phyloP scores from a whole-genome alignment of 2,329 filamentous ascomycete species.

The Pyrenochaeta sp. region DNA sequence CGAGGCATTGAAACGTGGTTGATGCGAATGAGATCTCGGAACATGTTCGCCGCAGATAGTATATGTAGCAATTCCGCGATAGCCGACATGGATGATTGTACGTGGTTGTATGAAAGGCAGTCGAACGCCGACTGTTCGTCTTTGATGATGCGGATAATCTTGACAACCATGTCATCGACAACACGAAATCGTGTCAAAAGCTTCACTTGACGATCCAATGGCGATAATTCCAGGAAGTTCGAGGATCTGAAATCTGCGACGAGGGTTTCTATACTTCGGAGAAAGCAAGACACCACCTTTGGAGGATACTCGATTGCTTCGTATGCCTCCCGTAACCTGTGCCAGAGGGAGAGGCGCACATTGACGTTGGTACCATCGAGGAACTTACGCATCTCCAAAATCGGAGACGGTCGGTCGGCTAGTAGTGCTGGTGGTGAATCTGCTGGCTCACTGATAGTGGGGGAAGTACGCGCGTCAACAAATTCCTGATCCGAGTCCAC shows the following conservation, averaged over 20 bases:
- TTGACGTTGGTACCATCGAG: slow-evolving; percentile 82
- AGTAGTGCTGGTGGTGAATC: slow-evolving; percentile 10
- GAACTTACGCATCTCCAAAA: slow-evolving; percentile 86
- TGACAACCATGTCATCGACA: slow-evolving; percentile 78
- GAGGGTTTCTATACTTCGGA: slow-evolving; percentile 87
- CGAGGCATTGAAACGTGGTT: slow-evolving; percentile 72
- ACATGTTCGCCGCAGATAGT: slow-evolving; percentile 80
- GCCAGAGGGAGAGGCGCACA: slow-evolving; percentile 87
- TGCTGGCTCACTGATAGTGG: slow-evolving; percentile 12
- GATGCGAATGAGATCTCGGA: slow-evolving; percentile 85
- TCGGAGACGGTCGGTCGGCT: slow-evolving; percentile 33
- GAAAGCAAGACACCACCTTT: slow-evolving; percentile 86
- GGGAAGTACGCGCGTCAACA: slow-evolving; percentile 16
- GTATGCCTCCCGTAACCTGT: slow-evolving; percentile 89
- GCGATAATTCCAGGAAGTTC: slow-evolving; percentile 63
- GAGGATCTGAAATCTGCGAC: slow-evolving; percentile 72
- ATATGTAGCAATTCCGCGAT: slow-evolving; percentile 76
- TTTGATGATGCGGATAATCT: slow-evolving; percentile 71
- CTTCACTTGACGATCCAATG: slow-evolving; percentile 72
- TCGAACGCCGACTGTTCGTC: slow-evolving; percentile 78
- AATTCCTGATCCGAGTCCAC: slow-evolving; percentile 11
- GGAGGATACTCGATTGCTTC: slow-evolving; percentile 82
- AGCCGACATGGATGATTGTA: slow-evolving; percentile 75
- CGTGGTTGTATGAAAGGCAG: slow-evolving; percentile 81
- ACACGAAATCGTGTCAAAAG: slow-evolving; percentile 81